Evolutionary conservation across 2,329 filamentous ascomycete species (phyloP).

Genomic region (Thielaviopsis ethacetica): DNA sequence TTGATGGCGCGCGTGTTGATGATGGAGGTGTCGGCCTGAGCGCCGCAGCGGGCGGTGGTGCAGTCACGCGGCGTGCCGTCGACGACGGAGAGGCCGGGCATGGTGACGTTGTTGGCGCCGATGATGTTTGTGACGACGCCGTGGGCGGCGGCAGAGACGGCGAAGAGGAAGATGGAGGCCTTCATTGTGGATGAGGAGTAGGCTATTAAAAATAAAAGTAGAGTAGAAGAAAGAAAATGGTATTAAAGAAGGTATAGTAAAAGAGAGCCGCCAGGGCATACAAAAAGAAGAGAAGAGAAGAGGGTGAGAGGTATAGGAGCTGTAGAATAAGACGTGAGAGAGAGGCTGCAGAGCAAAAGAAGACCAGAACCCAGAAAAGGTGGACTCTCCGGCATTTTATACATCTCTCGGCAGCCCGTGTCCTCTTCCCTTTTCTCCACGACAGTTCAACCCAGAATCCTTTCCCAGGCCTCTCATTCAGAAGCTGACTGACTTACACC

Average conservation of each 20-base stretch:
- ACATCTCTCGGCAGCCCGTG: background rate
- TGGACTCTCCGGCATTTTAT: background rate
- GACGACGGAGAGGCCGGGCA: conserved; percentile 40
- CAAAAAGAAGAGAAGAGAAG: conserved; percentile 2
- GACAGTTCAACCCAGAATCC: too few species aligned
- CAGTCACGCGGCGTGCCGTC: conserved; percentile 56
- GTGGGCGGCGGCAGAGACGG: conserved; percentile 37
- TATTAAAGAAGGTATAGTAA: background rate
- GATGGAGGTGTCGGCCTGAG: conserved; percentile 56
- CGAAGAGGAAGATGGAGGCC: conserved; percentile 23
- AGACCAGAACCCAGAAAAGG: background rate
- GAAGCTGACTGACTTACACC: too few species aligned
- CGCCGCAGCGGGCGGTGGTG: conserved; percentile 40
- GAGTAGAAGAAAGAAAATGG: background rate
- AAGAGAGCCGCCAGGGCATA: conserved; percentile 5
- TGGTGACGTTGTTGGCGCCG: conserved; percentile 44
- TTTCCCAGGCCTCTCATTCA: too few species aligned
- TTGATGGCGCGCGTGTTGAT: conserved; percentile 44
- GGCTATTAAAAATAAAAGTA: background rate
- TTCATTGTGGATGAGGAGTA: background rate
- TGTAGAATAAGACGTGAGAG: background rate
- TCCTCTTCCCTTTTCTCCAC: too few species aligned
- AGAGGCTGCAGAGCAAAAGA: background rate
- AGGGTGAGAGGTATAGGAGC: background rate
- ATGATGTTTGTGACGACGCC: conserved; percentile 38